Conservation (phyloP, 306 rosid genomes). For the Gastrolobium bilobum region DNA sequence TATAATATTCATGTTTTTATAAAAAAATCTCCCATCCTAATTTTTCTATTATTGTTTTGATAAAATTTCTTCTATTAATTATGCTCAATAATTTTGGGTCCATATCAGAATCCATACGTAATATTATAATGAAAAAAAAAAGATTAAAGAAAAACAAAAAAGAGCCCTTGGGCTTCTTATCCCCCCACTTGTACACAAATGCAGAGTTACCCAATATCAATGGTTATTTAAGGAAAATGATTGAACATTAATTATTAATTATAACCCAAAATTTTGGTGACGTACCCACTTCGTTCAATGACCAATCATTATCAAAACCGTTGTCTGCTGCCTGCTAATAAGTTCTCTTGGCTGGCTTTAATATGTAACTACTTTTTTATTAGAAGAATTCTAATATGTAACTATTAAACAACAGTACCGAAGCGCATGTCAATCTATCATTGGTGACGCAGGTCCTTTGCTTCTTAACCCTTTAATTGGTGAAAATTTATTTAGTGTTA, state of each 20-base stretch:
- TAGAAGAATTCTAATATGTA: no score
- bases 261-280: conserved; percentile 26
- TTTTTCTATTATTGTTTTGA: neutral
- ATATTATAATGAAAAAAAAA: neutral
- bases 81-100: conserved; percentile 40
- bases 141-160: neutral
- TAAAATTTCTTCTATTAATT: neutral
- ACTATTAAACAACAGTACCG: neutral
- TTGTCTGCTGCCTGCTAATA: conserved; percentile 19
- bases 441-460: neutral
- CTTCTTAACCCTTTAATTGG: neutral
- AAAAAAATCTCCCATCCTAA: neutral
- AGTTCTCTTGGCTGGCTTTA: neutral
- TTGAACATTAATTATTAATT: conserved; percentile 44
- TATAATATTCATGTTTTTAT: no score
- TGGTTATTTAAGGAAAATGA: conserved; percentile 44
- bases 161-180: neutral
- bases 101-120: neutral
- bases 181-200: conserved; percentile 15
- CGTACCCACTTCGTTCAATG: conserved; percentile 46
- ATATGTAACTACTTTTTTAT: neutral
- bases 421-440: neutral
- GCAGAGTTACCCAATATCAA: conserved; percentile 17
- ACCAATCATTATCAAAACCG: conserved; percentile 58
- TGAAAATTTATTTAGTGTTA: no score